These are phyloP conservation scores for Emericellopsis cladophorae DNA, from an alignment of 2,329 filamentous ascomycete genomes.

Conservation along the genomic window DNA sequence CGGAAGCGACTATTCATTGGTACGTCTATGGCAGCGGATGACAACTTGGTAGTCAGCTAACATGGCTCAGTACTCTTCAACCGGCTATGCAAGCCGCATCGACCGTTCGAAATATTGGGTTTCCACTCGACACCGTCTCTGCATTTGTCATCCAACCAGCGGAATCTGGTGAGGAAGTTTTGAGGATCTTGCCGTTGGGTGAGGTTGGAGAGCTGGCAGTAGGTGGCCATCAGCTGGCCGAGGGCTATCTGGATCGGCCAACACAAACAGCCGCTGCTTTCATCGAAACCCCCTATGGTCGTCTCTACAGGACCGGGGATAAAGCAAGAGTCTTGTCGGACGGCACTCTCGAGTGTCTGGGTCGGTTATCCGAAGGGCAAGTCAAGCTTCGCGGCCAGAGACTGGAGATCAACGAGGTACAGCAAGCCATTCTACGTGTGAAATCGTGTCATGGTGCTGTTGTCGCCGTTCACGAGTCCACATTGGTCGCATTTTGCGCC, in stretches of 20 bases:
- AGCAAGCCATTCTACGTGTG: conserved; percentile 53
- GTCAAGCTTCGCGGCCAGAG: conserved; percentile 79
- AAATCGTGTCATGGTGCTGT: conserved; percentile 51
- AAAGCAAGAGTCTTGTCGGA: conserved; percentile 56
- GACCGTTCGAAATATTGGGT: conserved; percentile 58
- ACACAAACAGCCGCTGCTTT: conserved; percentile 66
- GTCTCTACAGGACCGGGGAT: conserved; percentile 76
- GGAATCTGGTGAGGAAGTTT: conserved; percentile 16
- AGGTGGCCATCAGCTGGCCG: conserved; percentile 67
- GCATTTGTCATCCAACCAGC: conserved; percentile 52
- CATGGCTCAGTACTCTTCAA: conserved; percentile 49
- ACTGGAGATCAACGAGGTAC: conserved; percentile 68
- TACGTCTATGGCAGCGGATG: conserved; percentile 13
- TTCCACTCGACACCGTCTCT: conserved; percentile 71
- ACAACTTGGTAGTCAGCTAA: conserved; percentile 3
- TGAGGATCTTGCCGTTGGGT: conserved; percentile 46
- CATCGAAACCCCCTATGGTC: conserved; percentile 52
- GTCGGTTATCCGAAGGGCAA: conserved; percentile 67
- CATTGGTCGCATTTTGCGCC: conserved; percentile 64
- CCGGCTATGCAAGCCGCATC: conserved; percentile 42
- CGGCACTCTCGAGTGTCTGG: conserved; percentile 70
- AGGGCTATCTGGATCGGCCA: conserved; percentile 68
- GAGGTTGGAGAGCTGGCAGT: conserved; percentile 70
- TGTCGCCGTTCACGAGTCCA: conserved; percentile 53
- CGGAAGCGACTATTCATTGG: conserved; percentile 84